A percentile compares a stretch with the other conserved stretches of the same genome.
phyloP scores from a whole-genome alignment of 371 early-diverging fungal species.

The Actinomortierella ambigua region DNA sequence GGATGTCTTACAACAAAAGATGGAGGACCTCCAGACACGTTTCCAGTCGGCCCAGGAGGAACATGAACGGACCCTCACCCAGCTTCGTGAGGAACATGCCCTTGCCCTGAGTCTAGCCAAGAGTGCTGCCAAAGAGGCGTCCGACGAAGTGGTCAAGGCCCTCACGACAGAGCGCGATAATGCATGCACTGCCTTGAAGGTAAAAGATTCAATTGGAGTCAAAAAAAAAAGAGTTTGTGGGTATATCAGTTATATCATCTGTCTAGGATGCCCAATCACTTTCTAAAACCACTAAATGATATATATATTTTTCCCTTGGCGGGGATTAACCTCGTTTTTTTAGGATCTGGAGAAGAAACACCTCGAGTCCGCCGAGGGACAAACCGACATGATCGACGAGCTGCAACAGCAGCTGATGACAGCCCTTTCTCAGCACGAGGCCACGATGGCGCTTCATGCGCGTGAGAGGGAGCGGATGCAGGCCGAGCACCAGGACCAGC shows the following conservation, averaged over 20 bases:
- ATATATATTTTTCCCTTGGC: neutral
- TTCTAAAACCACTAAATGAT: too few relatives aligned
- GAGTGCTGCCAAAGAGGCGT: conserved; percentile 19
- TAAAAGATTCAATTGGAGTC: conserved; percentile 4
- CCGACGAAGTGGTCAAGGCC: conserved; percentile 19
- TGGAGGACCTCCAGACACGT: conserved; percentile 35
- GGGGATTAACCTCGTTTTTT: too few relatives aligned
- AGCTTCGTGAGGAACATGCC: conserved; percentile 16
- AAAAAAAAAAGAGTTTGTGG: too few relatives aligned
- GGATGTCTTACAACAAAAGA: conserved; percentile 32
- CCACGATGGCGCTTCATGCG: too few relatives aligned
- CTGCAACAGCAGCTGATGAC: conserved; percentile 7
- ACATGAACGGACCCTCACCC: conserved; percentile 26
- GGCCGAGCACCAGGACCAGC: too few relatives aligned
- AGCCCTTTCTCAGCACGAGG: too few relatives aligned
- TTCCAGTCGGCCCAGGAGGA: conserved; percentile 21
- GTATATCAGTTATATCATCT: too few relatives aligned
- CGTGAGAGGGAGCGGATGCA: too few relatives aligned
- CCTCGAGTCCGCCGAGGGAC: too few relatives aligned
- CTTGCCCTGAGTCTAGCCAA: conserved; percentile 18
- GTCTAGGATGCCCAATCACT: neutral
- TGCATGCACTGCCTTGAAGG: conserved; percentile 18
- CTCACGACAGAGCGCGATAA: conserved; percentile 33
- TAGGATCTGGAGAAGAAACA: too few relatives aligned
- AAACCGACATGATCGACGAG: conserved; percentile 14